Evolutionary conservation across 1,284 basidiomycete species (phyloP).

Genomic region (Puccinia horiana): DNA sequence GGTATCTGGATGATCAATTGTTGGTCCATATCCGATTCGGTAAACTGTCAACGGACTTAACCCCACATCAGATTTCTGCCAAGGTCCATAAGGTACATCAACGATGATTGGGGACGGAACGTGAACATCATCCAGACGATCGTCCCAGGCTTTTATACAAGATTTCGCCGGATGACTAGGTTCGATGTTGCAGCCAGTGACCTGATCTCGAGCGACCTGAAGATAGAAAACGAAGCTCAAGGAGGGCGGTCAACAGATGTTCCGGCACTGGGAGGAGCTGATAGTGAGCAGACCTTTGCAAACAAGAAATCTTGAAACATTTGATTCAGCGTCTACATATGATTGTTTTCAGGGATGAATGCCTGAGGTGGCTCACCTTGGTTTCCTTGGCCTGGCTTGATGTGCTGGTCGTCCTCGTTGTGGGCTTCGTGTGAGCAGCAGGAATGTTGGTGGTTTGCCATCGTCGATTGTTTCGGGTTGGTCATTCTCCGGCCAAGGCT

Average conservation of each 20-base stretch:
- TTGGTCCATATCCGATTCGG: constrained; percentile 79
- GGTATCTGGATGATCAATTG: constrained; percentile 72
- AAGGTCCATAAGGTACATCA: background rate
- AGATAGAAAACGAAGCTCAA: too few relatives aligned
- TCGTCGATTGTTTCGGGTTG: background rate
- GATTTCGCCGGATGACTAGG: constrained; percentile 33
- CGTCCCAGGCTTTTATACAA: constrained; percentile 37
- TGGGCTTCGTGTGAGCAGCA: constrained; percentile 21
- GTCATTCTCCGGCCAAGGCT: too few relatives aligned
- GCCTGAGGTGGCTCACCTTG: constrained; percentile 27
- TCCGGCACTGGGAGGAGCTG: too few relatives aligned
- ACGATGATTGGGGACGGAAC: background rate
- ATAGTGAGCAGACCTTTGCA: constrained; percentile 10
- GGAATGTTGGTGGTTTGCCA: constrained; percentile 4
- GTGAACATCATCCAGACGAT: constrained; percentile 17
- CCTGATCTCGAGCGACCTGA: constrained; percentile 24
- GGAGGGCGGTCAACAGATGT: too few relatives aligned
- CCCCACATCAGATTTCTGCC: background rate
- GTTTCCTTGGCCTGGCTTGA: constrained; percentile 36
- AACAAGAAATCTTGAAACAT: constrained; percentile 25
- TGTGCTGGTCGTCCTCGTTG: constrained; percentile 28
- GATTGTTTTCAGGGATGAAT: too few relatives aligned
- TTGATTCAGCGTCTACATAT: background rate
- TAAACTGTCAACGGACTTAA: constrained; percentile 63
- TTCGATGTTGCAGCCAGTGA: constrained; percentile 21